A percentile compares a stretch with the other conserved stretches of the same genome.
Evolutionary conservation across 2,329 filamentous ascomycete species (phyloP).

Genomic region (Colletotrichum sp.): DNA sequence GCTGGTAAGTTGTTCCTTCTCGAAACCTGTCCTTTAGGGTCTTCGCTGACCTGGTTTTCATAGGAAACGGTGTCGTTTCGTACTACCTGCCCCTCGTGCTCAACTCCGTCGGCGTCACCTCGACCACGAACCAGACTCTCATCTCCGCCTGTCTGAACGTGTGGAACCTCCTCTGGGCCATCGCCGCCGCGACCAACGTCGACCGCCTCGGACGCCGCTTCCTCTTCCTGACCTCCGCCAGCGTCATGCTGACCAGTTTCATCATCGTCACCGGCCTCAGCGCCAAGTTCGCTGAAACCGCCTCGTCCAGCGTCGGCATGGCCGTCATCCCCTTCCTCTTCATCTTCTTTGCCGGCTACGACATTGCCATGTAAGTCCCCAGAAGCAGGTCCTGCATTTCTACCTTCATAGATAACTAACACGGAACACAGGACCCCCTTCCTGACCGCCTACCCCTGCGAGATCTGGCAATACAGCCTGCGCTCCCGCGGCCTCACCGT

Average conservation of each 20-base stretch:
- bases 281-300: constrained; percentile 22
- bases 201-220: constrained; percentile 13
- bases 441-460: constrained; percentile 13
- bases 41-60: accelerated
- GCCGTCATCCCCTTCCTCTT: constrained; percentile 42
- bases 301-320: constrained; percentile 24
- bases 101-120: constrained; percentile 31
- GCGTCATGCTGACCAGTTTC: constrained; percentile 14
- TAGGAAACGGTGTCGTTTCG: constrained; percentile 34
- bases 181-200: constrained; percentile 15
- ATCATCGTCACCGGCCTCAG: constrained; percentile 16
- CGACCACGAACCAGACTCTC: constrained; percentile 38
- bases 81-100: constrained; percentile 22
- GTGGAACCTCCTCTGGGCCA: constrained; percentile 18
- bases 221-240: constrained; percentile 12
- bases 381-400: too few relatives aligned
- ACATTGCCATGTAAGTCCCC: constrained; percentile 12
- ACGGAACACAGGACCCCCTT: neutral
- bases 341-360: constrained; percentile 38
- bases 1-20: neutral
- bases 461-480: constrained; percentile 15
- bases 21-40: accelerated
- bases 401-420: neutral
- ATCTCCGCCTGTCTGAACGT: constrained; percentile 29
- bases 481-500: constrained; percentile 8